Base-by-base conservation (phyloP, 805 yeast species). In the Candida argentea region DNA sequence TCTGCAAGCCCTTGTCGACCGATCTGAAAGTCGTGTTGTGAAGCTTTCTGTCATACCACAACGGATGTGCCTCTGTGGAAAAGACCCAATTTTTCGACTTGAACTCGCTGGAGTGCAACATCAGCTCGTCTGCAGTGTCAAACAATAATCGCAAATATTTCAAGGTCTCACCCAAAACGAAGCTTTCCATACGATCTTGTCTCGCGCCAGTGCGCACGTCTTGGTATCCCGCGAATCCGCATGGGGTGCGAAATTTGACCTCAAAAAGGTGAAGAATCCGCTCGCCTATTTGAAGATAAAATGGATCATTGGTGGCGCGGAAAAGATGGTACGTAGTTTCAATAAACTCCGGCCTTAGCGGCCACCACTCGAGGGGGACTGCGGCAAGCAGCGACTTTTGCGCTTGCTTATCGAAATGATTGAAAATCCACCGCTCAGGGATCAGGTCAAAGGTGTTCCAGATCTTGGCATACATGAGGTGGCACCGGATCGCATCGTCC, bases 31-130 rank as follows among this genome's bases (percentile, higher is more conserved):
- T 15, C 4, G 25, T 16, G n/a, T 27, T 32, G 14, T 26, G 16
- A 14, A 21, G 8, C 18, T 32, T 23, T 24, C 44, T 32, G 26
- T 70, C 70, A 29, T 68, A 61, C 94, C 95, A 84, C 36, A 86
- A 49, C 3, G 94, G 94, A 50, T 87, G 97, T 0, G 87, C 95
- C 44, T 87, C 97, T 0, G 97, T 87, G 8, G 89, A 71, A 50
- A 86, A 80, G 1, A 69, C 38, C 55, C 73, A 65, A 31, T 71
- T 68, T 35, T 73, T 62, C n/a, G 34, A 31, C 6, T 29, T 35
- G 65, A 61, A 57, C 10, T 33, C 24, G 9, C 36, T 18, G 4
- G 38, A 23, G 37, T 61, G 68, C n/a, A 61, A 40, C 20, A 57
- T 51, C 3, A 44, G 35, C 16, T 53, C 56, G 45, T 85, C 75